phyloP scores from a whole-genome alignment of 108 stramenopile species.

The Nitzschia inconspicua region DNA sequence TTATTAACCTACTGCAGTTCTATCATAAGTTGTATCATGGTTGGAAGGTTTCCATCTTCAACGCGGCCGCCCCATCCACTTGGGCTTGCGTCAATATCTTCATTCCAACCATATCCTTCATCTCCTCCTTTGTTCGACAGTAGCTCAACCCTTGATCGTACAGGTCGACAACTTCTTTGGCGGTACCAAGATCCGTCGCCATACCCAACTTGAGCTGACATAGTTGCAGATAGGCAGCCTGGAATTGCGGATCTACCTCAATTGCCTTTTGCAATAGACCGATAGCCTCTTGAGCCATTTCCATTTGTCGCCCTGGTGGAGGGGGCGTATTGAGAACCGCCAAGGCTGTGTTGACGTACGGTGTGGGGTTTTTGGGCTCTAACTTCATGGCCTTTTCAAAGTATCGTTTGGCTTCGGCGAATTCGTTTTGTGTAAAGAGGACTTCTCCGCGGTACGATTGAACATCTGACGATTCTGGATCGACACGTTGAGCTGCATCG shows the following conservation, averaged over 20 bases:
- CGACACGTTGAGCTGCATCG: conserved; percentile 59
- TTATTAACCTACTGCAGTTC: too few species aligned
- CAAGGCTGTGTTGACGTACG: conserved; percentile 89
- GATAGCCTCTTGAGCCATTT: conserved; percentile 64
- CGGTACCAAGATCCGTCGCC: conserved; percentile 69
- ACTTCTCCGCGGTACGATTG: conserved; percentile 88
- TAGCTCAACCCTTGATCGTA: conserved; percentile 76
- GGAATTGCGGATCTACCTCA: conserved; percentile 84
- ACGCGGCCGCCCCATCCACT: conserved; percentile 73
- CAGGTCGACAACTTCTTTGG: conserved; percentile 71
- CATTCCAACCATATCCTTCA: conserved; percentile 87
- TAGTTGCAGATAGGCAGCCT: conserved; percentile 87
- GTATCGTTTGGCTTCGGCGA: conserved; percentile 58
- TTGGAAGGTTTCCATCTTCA: conserved; percentile 90
- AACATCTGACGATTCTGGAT: conserved; percentile 80
- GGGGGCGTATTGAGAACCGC: conserved; percentile 79
- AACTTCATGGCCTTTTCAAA: conserved; percentile 84
- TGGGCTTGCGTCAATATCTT: conserved; percentile 83
- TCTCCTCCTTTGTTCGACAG: conserved; percentile 85
- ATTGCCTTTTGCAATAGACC: conserved; percentile 76
- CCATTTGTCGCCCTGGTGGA: conserved; percentile 52
- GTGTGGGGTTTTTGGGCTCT: conserved; percentile 79
- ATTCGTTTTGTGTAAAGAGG: conserved; percentile 70
- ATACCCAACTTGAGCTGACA: conserved; percentile 88
- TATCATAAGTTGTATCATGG: too few species aligned